Evolutionary conservation across 805 yeast genomes (phyloP).

Genomic region (Starmerella stigmatis): DNA sequence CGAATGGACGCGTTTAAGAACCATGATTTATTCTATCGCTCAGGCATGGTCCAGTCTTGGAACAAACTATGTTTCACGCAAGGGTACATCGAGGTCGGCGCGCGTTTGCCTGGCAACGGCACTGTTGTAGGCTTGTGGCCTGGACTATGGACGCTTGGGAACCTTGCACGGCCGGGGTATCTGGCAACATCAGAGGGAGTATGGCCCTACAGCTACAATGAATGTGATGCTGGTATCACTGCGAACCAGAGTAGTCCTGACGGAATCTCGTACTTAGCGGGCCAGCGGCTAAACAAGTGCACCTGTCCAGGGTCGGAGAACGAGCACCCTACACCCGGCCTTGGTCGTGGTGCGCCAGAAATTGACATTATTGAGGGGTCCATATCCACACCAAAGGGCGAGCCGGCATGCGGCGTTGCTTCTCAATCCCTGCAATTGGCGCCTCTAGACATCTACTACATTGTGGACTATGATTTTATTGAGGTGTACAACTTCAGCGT

Average conservation of each 20-base stretch:
- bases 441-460: conserved; percentile 89
- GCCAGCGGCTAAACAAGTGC: conserved; percentile 68
- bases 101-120: conserved; percentile 70
- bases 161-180: conserved; percentile 84
- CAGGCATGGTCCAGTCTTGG: conserved; percentile 92
- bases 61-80: conserved; percentile 81
- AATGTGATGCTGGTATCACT: conserved; percentile 90
- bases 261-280: conserved; percentile 78
- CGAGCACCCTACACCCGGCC: conserved; percentile 79
- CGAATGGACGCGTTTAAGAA: conserved; percentile 73
- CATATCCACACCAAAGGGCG: conserved; percentile 33
- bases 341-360: conserved; percentile 92
- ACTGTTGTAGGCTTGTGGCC: conserved; percentile 83
- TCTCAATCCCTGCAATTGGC: conserved; percentile 90
- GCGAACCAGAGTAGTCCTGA: conserved; percentile 85
- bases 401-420: conserved; percentile 36
- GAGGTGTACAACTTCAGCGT: conserved; percentile 58
- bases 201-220: conserved; percentile 85
- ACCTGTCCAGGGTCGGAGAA: conserved; percentile 55
- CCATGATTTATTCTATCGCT: conserved; percentile 70
- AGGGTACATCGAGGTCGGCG: conserved; percentile 68
- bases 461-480: conserved; percentile 73
- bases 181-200: conserved; percentile 80
- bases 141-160: conserved; percentile 91
- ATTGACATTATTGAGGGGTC: conserved; percentile 87